A percentile compares a stretch with the other conserved stretches of the same genome.
Evolutionary conservation across 768 basidiomycete species (phyloP).

Genomic region (Gloeostereum incarnatum): DNA sequence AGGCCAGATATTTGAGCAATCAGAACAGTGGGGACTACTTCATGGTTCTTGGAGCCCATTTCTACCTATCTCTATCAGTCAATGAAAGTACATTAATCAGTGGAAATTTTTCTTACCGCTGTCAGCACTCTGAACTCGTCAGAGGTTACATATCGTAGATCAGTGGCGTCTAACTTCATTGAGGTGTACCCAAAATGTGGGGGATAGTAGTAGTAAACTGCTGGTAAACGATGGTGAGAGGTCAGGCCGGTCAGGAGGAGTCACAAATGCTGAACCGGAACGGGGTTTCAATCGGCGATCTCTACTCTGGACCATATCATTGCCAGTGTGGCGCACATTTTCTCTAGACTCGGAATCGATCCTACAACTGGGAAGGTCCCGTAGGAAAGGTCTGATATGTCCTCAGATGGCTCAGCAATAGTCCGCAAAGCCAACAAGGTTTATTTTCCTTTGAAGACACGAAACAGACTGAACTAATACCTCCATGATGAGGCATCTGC

Average conservation of each 20-base stretch:
- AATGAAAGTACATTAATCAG: conserved; percentile 5
- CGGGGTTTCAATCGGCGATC: neutral
- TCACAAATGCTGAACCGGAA: neutral
- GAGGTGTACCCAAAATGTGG: no score
- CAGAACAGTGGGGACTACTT: conserved; percentile 83
- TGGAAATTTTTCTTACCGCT: conserved; percentile 42
- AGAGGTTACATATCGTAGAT: conserved; percentile 83
- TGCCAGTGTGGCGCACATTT: neutral
- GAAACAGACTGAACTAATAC: neutral
- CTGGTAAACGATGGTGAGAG: neutral
- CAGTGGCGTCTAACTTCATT: conserved; percentile 94
- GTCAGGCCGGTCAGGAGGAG: neutral
- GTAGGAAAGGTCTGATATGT: conserved; percentile 11
- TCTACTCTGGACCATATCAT: neutral
- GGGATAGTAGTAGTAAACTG: no score
- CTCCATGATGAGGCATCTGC: neutral
- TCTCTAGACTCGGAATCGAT: conserved; percentile 2
- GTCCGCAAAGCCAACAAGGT: conserved; percentile 26
- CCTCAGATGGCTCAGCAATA: conserved; percentile 8
- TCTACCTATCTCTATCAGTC: conserved; percentile 55
- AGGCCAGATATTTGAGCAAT: conserved; percentile 93
- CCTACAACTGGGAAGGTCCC: conserved; percentile 1
- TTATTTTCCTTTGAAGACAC: neutral
- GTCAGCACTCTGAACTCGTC: conserved; percentile 96
- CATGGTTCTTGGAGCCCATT: conserved; percentile 97